Evolutionary conservation across 441 rosid species (phyloP).

Genomic region (Isatis lusitanica): DNA sequence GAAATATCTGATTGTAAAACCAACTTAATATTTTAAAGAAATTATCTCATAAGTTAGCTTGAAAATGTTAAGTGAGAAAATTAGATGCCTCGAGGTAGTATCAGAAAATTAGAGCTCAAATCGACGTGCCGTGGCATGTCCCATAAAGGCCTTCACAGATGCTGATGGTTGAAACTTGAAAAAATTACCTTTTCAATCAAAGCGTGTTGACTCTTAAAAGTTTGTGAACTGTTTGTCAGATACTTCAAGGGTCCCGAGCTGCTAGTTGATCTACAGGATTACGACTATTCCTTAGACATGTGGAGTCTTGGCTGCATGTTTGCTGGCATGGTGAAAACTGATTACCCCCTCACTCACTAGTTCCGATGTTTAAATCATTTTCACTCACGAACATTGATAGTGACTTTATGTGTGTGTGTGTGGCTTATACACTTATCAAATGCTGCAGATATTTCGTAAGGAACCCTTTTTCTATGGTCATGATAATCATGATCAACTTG

Average conservation of each 20-base stretch:
- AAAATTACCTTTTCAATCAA: background rate
- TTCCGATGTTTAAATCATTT: background rate
- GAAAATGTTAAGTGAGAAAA: conserved; percentile 42
- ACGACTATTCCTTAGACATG: conserved; percentile 88
- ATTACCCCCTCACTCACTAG: background rate
- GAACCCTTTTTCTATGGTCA: conserved; percentile 94
- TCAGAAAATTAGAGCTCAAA: no score
- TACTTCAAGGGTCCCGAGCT: conserved; percentile 93
- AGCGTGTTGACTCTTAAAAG: no score
- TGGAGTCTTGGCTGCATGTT: conserved; percentile 98
- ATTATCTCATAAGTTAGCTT: background rate
- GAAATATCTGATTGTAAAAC: background rate
- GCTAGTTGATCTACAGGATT: conserved; percentile 82
- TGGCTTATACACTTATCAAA: background rate
- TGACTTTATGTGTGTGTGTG: no score
- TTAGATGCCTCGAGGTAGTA: conserved; percentile 83
- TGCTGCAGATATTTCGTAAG: conserved; percentile 74
- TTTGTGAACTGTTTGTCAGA: conserved; percentile 44
- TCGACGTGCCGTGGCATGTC: no score
- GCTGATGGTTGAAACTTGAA: background rate
- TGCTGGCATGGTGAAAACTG: conserved; percentile 85
- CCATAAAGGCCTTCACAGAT: background rate
- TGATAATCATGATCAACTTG: conserved; percentile 95
- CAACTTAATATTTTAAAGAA: background rate
- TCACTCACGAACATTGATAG: no score